A percentile compares a stretch with the other conserved stretches of the same genome.
phyloP scores from a whole-genome alignment of 768 basidiomycete genomes.

The Xerocomus spinulosus region DNA sequence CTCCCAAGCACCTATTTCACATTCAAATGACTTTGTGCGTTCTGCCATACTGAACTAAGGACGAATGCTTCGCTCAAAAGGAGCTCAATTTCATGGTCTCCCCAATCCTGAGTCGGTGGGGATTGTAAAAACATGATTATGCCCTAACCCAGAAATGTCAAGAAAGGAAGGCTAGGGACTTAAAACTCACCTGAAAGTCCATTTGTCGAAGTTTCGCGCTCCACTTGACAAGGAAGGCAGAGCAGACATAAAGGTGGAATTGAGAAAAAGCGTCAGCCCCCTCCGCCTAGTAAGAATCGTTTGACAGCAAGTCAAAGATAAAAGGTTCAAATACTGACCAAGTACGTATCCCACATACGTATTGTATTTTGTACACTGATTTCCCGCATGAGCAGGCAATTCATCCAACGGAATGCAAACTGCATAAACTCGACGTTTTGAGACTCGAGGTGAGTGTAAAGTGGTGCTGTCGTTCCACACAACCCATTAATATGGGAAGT shows the following conservation, averaged over 20 bases:
- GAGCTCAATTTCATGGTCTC: constrained; percentile 93
- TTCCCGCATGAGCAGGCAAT: constrained; percentile 96
- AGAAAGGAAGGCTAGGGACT: neutral
- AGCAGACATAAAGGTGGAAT: constrained; percentile 98
- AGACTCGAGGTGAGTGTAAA: constrained; percentile 79
- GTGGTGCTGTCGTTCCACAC: constrained; percentile 52
- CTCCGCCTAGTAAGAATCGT: constrained; percentile 64
- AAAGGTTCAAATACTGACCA: constrained; percentile 50
- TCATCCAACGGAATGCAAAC: constrained; percentile 99
- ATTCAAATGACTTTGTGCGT: constrained; percentile 83
- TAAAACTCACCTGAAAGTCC: constrained; percentile 86
- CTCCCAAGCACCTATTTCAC: constrained; percentile 37
- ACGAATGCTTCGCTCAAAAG: constrained; percentile 95
- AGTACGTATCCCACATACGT: constrained; percentile 99
- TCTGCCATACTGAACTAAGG: constrained; percentile 88
- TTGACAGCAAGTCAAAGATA: neutral
- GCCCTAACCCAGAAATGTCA: constrained; percentile 47
- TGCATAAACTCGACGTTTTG: constrained; percentile 99
- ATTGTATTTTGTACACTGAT: constrained; percentile 96
- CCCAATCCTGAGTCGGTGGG: constrained; percentile 89
- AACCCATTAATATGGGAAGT: neutral
- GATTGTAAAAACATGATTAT: constrained; percentile 99
- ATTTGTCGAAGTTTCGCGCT: constrained; percentile 89
- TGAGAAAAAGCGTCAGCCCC: constrained; percentile 98
- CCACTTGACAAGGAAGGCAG: constrained; percentile 94